Base-by-base conservation (phyloP, 116 monocot species). In the Dioscorea cayenensis region DNA sequence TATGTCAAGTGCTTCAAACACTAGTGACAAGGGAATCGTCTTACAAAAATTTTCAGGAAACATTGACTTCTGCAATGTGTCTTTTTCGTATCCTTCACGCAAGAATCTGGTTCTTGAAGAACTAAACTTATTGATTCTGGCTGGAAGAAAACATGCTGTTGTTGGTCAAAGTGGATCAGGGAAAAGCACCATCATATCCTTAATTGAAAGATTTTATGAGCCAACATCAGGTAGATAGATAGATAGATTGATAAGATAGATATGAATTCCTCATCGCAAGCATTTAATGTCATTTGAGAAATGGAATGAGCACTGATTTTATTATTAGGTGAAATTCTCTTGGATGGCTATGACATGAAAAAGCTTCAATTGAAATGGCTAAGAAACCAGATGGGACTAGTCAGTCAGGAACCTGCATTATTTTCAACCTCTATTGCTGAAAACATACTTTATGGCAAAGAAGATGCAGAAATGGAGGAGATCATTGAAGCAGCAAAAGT, bases 191-290 rank as follows among this genome's bases (percentile, higher is more conserved):
- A 73, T 79, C 16, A 73, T 79, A 51, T 63, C 73, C 11, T 20
- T 79, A 22, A 79, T 79, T 20, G 79, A 73, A 64, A 73, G 79
- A 28, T 73, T 79, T 63, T 79, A 79, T 69, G 63, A 79, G 23
- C 79, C 79, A 68, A 67, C 23, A 19, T 64, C 66, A 79, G 83
- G 83, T 79, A 66, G 6, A 55, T 43, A 43, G 43, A 43, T 43
- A 6, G n/a, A n/a, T n/a, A 3, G 29, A 29, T 29, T 29, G 29
- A 18, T 63, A 60, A 78, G 83, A 79, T 78, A 59, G 18, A 55
- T 55, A 55, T 55, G 19, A 3, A 55, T n/a, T 55, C 55, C 18
- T 19, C 55, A 55, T 16, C 36, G 9, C 18, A 69, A 36, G 64
- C 35, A 19, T 60, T 38, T 58, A 37, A 43, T 71, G 20, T 35